Percentiles rank a stretch among this genome's conserved stretches.
These are phyloP conservation scores for Magnusiomyces suaveolens DNA, from an alignment of 1,139 yeast genomes.

Conservation along the genomic window DNA sequence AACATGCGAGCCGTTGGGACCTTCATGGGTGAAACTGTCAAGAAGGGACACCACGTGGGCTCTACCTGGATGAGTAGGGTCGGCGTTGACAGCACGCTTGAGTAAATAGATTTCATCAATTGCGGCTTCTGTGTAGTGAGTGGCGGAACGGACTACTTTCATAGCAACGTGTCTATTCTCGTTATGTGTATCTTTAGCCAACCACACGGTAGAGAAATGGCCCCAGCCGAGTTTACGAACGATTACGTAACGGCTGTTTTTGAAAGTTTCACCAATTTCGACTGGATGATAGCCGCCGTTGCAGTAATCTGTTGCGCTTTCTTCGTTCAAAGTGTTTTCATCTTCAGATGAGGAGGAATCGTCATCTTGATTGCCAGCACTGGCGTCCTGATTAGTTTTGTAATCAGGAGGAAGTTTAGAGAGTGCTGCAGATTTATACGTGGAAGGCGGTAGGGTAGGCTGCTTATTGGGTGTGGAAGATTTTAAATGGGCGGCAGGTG, in stretches of 20 bases:
- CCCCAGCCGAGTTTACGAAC: slow-evolving; percentile 88
- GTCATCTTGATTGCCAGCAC: background rate
- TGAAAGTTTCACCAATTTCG: slow-evolving; percentile 55
- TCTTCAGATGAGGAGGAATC: slow-evolving; percentile 6
- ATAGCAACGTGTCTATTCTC: slow-evolving; percentile 60
- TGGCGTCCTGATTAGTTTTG: background rate
- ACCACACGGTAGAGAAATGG: slow-evolving; percentile 84
- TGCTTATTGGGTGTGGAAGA: background rate
- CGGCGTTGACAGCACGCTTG: slow-evolving; percentile 38
- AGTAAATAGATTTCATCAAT: slow-evolving; percentile 70
- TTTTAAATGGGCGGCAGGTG: background rate
- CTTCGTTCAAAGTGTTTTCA: slow-evolving; percentile 40
- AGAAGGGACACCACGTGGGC: slow-evolving; percentile 57
- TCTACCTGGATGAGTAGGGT: slow-evolving; percentile 60
- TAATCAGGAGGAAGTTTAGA: background rate
- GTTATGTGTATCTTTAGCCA: slow-evolving; percentile 46
- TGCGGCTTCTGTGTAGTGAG: slow-evolving; percentile 74
- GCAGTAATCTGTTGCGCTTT: slow-evolving; percentile 60
- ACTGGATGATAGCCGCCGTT: slow-evolving; percentile 88
- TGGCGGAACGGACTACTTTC: slow-evolving; percentile 66
- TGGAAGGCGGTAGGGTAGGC: background rate
- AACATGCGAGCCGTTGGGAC: slow-evolving; percentile 74
- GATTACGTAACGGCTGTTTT: slow-evolving; percentile 52
- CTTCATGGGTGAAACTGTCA: slow-evolving; percentile 68
- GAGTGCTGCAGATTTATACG: background rate